Conservation (phyloP, 768 basidiomycete genomes). For the Mycena pura region DNA sequence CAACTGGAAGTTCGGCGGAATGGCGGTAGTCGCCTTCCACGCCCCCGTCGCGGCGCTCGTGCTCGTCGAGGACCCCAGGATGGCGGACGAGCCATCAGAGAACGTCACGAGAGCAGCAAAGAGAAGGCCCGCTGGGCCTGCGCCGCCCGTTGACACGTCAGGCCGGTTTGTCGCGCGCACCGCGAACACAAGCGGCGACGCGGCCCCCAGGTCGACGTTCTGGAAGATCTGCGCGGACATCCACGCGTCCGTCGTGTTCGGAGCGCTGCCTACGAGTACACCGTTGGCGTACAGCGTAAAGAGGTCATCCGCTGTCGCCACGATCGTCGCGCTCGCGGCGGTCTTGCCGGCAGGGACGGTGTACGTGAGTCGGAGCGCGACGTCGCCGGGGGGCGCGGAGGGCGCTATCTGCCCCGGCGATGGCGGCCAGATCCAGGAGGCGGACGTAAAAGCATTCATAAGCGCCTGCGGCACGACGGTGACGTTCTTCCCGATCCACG, state of each 20-base stretch:
- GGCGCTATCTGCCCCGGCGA: conserved; percentile 18
- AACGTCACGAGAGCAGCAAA: conserved; percentile 33
- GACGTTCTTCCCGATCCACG: conserved; percentile 36
- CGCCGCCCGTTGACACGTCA: conserved; percentile 23
- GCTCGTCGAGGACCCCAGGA: conserved; percentile 31
- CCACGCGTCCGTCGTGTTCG: conserved; percentile 32
- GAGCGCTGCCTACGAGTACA: conserved; percentile 25
- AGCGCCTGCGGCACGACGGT: conserved; percentile 28
- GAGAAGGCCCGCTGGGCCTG: conserved; percentile 36
- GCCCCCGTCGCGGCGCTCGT: neutral
- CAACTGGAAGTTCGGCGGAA: conserved; percentile 35
- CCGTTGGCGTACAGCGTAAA: conserved; percentile 39
- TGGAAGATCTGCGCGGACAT: conserved; percentile 29
- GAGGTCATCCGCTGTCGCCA: conserved; percentile 37
- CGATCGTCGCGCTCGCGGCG: conserved; percentile 26
- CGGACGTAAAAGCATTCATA: conserved; percentile 26
- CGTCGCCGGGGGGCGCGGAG: conserved; percentile 28
- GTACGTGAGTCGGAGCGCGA: conserved; percentile 39
- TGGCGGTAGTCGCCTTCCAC: conserved; percentile 33
- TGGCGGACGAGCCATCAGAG: conserved; percentile 33
- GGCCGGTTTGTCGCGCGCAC: conserved; percentile 35
- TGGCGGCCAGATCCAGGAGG: conserved; percentile 37
- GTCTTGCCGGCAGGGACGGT: conserved; percentile 29
- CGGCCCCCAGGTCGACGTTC: no score
- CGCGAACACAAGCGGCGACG: no score